Percentiles rank a stretch among this genome's conserved stretches.
phyloP scores from a whole-genome alignment of 768 basidiomycete genomes.

The Paxillus involutus region DNA sequence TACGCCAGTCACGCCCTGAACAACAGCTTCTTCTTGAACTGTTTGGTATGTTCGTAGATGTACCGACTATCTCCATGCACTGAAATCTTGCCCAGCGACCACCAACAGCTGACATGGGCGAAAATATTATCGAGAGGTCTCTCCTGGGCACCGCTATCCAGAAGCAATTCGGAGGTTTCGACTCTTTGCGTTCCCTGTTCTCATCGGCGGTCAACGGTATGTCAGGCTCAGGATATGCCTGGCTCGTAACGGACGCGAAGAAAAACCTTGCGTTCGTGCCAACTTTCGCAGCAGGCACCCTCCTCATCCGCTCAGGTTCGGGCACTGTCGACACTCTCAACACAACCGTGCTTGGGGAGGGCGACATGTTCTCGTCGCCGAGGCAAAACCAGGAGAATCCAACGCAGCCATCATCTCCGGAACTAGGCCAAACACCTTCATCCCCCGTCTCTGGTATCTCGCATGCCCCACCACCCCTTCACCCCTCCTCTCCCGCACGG shows the following conservation, averaged over 20 bases:
- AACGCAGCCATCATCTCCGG: constrained; percentile 20
- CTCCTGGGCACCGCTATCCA: constrained; percentile 20
- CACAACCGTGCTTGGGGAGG: constrained; percentile 31
- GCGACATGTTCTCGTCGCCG: not conserved
- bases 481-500: constrained; percentile 30
- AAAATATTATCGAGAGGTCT: constrained; percentile 16
- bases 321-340: constrained; percentile 32
- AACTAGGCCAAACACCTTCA: constrained; percentile 32
- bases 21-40: constrained; percentile 91
- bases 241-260: constrained; percentile 75
- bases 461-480: constrained; percentile 24
- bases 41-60: constrained; percentile 58
- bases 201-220: constrained; percentile 77
- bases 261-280: constrained; percentile 73
- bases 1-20: constrained; percentile 92
- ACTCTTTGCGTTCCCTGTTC: constrained; percentile 71
- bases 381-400: not conserved
- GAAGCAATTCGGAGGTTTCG: constrained; percentile 59
- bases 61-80: not conserved
- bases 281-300: constrained; percentile 86
- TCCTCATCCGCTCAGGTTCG: constrained; percentile 67
- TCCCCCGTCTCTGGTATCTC: constrained; percentile 47
- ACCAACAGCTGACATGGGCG: constrained; percentile 25
- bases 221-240: constrained; percentile 79
- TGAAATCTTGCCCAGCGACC: constrained; percentile 29